A percentile compares a stretch with the other conserved stretches of the same genome.
These are phyloP conservation scores for Xylariomycetidae sp. DNA, from an alignment of 2,329 filamentous ascomycete species.

Conservation along the genomic window DNA sequence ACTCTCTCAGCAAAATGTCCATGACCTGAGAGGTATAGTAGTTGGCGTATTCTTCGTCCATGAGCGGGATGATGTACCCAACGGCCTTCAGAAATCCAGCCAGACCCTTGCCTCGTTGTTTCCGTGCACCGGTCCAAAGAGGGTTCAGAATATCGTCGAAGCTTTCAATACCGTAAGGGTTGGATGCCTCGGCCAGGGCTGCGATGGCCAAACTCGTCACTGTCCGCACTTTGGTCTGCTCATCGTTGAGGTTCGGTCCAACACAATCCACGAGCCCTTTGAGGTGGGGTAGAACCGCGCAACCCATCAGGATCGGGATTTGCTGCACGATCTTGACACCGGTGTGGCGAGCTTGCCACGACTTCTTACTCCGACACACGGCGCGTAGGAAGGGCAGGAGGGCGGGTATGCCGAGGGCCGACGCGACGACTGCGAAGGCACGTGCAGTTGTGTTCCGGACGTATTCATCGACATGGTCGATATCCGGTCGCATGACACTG, in stretches of 20 bases:
- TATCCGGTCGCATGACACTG: slow-evolving; percentile 97
- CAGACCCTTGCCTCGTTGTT: slow-evolving; percentile 92
- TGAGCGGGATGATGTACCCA: slow-evolving; percentile 94
- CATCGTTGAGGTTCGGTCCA: slow-evolving; percentile 89
- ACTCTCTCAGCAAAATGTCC: slow-evolving; percentile 94
- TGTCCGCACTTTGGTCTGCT: slow-evolving; percentile 95
- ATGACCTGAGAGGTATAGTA: slow-evolving; percentile 99
- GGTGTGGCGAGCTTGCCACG: slow-evolving; percentile 95
- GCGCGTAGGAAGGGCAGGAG: slow-evolving; percentile 91
- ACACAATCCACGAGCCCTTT: slow-evolving; percentile 97
- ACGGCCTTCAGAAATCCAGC: slow-evolving; percentile 96
- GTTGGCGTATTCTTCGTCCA: slow-evolving; percentile 99
- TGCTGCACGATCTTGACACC: slow-evolving; percentile 99
- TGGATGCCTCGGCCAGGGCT: slow-evolving; percentile 89
- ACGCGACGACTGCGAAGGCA: slow-evolving; percentile 95
- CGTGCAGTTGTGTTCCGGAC: slow-evolving; percentile 95
- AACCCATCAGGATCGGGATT: slow-evolving; percentile 98
- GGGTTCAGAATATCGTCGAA: slow-evolving; percentile 98
- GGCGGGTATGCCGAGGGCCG: slow-evolving; percentile 90
- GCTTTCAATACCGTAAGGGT: slow-evolving; percentile 97
- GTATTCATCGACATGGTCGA: slow-evolving; percentile 97
- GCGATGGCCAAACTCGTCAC: slow-evolving; percentile 94
- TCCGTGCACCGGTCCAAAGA: slow-evolving; percentile 91
- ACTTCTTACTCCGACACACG: slow-evolving; percentile 97
- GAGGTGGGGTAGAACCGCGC: slow-evolving; percentile 88